phyloP scores from a whole-genome alignment of 441 rosid genomes.

The Biscutella laevigata region DNA sequence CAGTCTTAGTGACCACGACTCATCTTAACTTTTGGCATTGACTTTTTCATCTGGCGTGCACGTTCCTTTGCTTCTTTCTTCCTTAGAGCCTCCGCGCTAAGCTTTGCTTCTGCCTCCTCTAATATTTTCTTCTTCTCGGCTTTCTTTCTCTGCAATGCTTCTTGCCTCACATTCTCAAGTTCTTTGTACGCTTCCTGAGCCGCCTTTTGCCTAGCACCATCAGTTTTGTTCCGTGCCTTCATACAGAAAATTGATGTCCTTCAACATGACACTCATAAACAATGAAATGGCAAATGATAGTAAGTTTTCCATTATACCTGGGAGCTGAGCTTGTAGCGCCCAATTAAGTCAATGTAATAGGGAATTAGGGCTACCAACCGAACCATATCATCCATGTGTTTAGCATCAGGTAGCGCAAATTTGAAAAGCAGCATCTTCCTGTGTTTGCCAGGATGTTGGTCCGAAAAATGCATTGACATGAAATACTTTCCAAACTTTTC shows the following conservation, averaged over 20 bases:
- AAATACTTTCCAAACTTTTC: constrained; percentile 80
- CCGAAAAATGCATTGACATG: constrained; percentile 93
- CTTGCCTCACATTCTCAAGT: constrained; percentile 79
- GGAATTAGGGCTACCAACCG: constrained; percentile 76
- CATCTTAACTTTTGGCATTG: constrained; percentile 83
- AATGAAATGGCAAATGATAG: not conserved
- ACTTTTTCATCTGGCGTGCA: constrained; percentile 79
- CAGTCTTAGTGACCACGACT: constrained; percentile 52
- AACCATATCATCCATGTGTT: constrained; percentile 73
- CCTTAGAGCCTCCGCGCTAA: constrained; percentile 67
- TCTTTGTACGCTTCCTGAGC: constrained; percentile 87
- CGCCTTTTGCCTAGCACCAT: constrained; percentile 65
- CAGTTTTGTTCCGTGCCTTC: constrained; percentile 84
- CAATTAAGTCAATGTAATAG: constrained; percentile 80
- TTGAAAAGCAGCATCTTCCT: constrained; percentile 79
- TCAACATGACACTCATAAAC: not conserved
- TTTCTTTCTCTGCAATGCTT: constrained; percentile 80
- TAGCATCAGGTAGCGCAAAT: constrained; percentile 74
- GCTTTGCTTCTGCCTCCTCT: constrained; percentile 89
- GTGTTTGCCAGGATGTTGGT: constrained; percentile 68
- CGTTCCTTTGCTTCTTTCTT: constrained; percentile 85
- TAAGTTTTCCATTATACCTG: constrained; percentile 41
- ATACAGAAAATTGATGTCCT: not conserved
- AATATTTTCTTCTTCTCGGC: constrained; percentile 69
- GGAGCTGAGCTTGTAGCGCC: constrained; percentile 85